Conservation (phyloP, 2,329 filamentous ascomycete genomes). For the Neonectria faginata region DNA sequence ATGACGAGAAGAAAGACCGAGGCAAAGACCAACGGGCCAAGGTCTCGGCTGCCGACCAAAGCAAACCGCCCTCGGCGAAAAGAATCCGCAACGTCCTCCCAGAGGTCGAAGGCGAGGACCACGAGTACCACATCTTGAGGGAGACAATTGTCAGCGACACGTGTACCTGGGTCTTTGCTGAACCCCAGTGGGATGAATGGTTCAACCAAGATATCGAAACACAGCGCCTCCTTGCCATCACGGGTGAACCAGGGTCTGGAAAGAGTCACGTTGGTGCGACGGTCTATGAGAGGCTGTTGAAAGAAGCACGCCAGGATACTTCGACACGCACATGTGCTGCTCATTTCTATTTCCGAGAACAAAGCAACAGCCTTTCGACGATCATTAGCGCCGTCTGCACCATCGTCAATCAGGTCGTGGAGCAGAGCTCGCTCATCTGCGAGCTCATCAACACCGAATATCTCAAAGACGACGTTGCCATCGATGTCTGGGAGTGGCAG, state of each 20-base stretch:
- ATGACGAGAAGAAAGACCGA: conserved; percentile 36
- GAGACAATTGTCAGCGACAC: conserved; percentile 48
- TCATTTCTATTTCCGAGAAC: conserved; percentile 54
- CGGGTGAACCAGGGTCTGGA: conserved; percentile 47
- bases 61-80: conserved; percentile 40
- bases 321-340: conserved; percentile 38
- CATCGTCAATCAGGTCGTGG: conserved; percentile 47
- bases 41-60: conserved; percentile 32
- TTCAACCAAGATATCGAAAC: conserved; percentile 19
- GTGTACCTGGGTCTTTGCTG: conserved; percentile 47
- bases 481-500: conserved; percentile 31
- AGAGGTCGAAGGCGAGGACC: conserved; percentile 36
- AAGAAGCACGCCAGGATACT: conserved; percentile 30
- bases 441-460: conserved; percentile 47
- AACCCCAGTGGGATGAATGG: conserved; percentile 48
- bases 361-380: conserved; percentile 40
- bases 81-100: conserved; percentile 42
- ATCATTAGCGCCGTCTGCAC: conserved; percentile 45
- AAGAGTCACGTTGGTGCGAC: conserved; percentile 50
- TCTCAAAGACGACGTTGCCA: conserved; percentile 37
- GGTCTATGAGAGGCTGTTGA: conserved; percentile 36
- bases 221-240: conserved; percentile 44
- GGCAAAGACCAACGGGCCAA: conserved; percentile 33
- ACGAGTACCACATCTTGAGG: conserved; percentile 45
- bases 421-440: conserved; percentile 46